Conservation (phyloP, 169 alveolate genomes). For the Amoebophrya sp. region DNA sequence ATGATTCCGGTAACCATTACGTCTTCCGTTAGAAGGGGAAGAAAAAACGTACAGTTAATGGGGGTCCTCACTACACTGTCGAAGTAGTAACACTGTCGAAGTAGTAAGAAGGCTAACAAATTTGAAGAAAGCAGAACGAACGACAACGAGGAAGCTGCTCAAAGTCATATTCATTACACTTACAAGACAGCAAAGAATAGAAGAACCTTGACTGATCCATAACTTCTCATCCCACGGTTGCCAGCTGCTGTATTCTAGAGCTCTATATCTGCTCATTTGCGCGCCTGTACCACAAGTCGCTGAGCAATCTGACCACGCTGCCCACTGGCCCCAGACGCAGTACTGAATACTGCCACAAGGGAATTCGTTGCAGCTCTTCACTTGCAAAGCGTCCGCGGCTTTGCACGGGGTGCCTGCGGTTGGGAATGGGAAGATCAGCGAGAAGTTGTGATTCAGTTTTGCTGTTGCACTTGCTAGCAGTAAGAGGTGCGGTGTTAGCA, state of each 20-base stretch:
- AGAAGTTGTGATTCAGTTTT: too few species aligned
- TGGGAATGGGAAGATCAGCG: too few species aligned
- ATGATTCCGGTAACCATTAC: background rate
- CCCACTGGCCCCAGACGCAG: conserved; percentile 1
- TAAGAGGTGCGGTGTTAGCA: too few species aligned
- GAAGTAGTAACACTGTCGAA: too few species aligned
- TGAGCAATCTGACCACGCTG: background rate
- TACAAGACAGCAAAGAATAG: background rate
- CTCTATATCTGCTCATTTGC: background rate
- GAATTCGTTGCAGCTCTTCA: background rate
- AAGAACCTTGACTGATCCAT: too few species aligned
- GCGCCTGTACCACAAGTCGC: background rate
- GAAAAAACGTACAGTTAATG: too few species aligned
- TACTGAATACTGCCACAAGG: background rate
- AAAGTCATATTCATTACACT: background rate
- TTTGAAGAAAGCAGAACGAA: background rate
- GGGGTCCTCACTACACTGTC: too few species aligned
- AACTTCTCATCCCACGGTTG: background rate
- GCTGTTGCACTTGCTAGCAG: too few species aligned
- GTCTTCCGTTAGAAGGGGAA: too few species aligned
- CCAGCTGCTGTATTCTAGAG: background rate
- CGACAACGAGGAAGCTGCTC: background rate
- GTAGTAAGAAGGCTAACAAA: too few species aligned
- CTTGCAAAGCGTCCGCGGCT: background rate
- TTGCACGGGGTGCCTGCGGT: too few species aligned